Conservation (phyloP, 2,329 filamentous ascomycete species). For the Rhynchosporium graminicola region DNA sequence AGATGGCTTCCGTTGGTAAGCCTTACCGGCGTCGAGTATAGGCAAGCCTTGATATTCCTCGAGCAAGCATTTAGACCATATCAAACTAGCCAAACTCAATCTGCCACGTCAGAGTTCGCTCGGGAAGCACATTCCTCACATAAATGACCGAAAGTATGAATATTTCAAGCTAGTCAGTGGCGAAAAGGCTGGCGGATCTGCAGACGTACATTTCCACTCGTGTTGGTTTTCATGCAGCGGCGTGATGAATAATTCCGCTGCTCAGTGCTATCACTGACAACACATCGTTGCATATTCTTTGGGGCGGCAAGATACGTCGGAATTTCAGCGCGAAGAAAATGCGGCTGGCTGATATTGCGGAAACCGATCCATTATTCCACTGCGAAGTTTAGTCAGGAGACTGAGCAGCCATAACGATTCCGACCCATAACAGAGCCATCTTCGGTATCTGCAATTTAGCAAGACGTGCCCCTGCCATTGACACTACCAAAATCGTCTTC, state of each 20-base stretch:
- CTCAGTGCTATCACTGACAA: slow-evolving; percentile 35
- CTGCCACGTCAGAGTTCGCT: slow-evolving; percentile 39
- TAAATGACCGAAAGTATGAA: slow-evolving; percentile 31
- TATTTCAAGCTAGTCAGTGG: slow-evolving; percentile 29
- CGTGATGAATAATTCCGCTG: slow-evolving; percentile 33
- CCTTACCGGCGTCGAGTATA: slow-evolving; percentile 26
- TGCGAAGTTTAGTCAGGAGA: slow-evolving; percentile 35
- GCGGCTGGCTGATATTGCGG: slow-evolving; percentile 29
- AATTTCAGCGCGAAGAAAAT: slow-evolving; percentile 26
- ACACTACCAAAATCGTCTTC: neutral
- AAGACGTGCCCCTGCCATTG: neutral
- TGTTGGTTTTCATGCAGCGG: slow-evolving; percentile 33
- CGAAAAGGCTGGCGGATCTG: slow-evolving; percentile 34
- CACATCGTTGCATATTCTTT: slow-evolving; percentile 35
- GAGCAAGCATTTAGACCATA: slow-evolving; percentile 26
- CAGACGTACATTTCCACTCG: slow-evolving; percentile 29
- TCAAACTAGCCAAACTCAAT: slow-evolving; percentile 36
- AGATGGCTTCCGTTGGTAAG: slow-evolving; percentile 31
- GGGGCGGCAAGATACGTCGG: slow-evolving; percentile 16
- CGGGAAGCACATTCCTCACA: slow-evolving; percentile 33
- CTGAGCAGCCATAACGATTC: slow-evolving; percentile 23
- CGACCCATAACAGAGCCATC: slow-evolving; percentile 3
- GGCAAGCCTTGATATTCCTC: slow-evolving; percentile 28
- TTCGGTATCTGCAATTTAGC: neutral
- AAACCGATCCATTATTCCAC: slow-evolving; percentile 31